Percentiles rank a stretch among this genome's conserved stretches.
Evolutionary conservation across 1,139 yeast genomes (phyloP).

Genomic region (Hemisphaericaspora xylanilytica): DNA sequence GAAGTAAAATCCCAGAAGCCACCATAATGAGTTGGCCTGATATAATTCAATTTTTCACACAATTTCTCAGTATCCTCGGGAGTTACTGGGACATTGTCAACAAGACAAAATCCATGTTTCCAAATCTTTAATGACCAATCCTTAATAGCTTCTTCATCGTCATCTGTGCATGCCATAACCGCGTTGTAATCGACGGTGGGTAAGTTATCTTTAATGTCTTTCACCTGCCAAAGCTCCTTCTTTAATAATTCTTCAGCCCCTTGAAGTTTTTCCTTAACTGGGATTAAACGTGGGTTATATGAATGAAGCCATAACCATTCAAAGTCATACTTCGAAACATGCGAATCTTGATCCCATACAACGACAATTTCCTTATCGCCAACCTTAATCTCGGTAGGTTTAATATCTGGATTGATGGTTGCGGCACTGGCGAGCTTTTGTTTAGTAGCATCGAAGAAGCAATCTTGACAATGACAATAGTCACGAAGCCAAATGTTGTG

Average conservation of each 20-base stretch:
- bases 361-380: constrained; percentile 22
- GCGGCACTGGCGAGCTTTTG: constrained; percentile 66
- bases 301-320: constrained; percentile 62
- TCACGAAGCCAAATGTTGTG: constrained; percentile 71
- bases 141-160: constrained; percentile 38
- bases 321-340: constrained; percentile 44
- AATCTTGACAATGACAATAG: constrained; percentile 61
- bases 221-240: constrained; percentile 47
- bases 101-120: constrained; percentile 62
- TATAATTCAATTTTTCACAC: constrained; percentile 59
- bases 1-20: constrained; percentile 83
- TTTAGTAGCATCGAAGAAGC: constrained; percentile 59
- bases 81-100: constrained; percentile 60
- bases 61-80: constrained; percentile 62
- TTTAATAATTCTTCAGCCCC: constrained; percentile 31
- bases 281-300: constrained; percentile 51
- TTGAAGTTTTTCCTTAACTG: constrained; percentile 24
- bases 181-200: constrained; percentile 53
- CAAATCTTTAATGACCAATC: constrained; percentile 62
- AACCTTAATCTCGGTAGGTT: constrained; percentile 25
- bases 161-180: constrained; percentile 40
- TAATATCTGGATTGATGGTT: constrained; percentile 47
- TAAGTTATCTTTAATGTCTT: constrained; percentile 38
- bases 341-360: constrained; percentile 23
- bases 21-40: constrained; percentile 74